phyloP scores from a whole-genome alignment of 345 rosid genomes.

The Euphorbia pulcherrima region DNA sequence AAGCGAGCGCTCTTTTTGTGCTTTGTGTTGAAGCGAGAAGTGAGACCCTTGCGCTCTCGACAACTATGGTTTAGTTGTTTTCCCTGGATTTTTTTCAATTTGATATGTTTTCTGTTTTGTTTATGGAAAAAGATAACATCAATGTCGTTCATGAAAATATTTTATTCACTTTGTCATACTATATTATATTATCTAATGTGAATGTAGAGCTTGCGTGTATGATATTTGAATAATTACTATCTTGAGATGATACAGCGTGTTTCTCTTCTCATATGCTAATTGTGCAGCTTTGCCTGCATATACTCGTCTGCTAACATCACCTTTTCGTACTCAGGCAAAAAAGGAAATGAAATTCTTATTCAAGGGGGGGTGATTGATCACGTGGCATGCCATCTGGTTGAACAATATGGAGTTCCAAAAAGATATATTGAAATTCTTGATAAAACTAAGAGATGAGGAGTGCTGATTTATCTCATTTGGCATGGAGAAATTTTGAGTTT shows the following conservation, averaged over 20 bases:
- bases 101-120: neutral
- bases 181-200: neutral
- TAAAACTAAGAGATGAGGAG: constrained; percentile 70
- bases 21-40: no score
- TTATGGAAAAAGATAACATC: neutral
- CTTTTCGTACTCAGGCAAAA: constrained; percentile 58
- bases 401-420: constrained; percentile 81
- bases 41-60: no score
- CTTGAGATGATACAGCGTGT: neutral
- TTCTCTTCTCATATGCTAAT: neutral
- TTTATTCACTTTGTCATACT: neutral
- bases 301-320: neutral
- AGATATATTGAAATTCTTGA: constrained; percentile 86
- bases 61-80: no score
- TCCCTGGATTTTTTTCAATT: neutral
- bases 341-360: constrained; percentile 79
- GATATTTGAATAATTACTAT: neutral
- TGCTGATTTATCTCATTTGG: neutral
- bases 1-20: no score
- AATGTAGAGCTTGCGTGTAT: neutral
- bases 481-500: neutral
- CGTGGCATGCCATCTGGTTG: constrained; percentile 72
- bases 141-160: neutral
- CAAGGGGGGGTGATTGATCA: constrained; percentile 94
- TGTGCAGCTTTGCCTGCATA: neutral